Conservation (phyloP, 1,284 basidiomycete species). For the Cystobasidiaceae sp. region DNA sequence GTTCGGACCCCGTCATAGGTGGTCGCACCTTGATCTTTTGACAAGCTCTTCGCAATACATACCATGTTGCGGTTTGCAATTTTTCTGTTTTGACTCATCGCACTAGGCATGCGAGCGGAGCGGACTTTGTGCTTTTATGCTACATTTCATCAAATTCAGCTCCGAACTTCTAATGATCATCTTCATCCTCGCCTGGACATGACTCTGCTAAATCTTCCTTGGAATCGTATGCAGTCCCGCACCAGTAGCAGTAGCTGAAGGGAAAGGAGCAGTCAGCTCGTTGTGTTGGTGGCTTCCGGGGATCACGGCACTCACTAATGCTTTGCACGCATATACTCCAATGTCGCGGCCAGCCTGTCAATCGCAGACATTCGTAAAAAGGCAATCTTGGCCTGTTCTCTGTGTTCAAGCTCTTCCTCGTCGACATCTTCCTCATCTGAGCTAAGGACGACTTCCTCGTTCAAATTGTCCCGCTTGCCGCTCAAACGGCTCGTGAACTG, state of each 20-base stretch:
- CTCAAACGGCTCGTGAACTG: neutral
- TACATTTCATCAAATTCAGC: too few species aligned
- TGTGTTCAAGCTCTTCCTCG: conserved; percentile 15
- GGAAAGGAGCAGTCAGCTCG: neutral
- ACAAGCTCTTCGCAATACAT: too few species aligned
- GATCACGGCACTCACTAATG: conserved; percentile 35
- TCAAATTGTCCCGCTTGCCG: conserved; percentile 16
- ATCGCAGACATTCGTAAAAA: conserved; percentile 53
- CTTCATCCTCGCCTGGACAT: conserved; percentile 71
- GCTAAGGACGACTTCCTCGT: conserved; percentile 1
- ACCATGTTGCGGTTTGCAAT: too few species aligned
- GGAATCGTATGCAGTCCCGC: conserved; percentile 66
- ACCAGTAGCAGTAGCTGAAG: conserved; percentile 79
- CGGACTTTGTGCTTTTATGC: too few species aligned
- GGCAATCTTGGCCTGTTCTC: neutral
- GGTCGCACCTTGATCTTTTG: too few species aligned
- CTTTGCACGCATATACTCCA: conserved; percentile 64
- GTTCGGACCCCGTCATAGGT: too few species aligned
- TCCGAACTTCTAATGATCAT: too few species aligned
- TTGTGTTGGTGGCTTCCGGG: too few species aligned
- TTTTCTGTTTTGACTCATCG: too few species aligned
- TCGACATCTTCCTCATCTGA: conserved; percentile 2
- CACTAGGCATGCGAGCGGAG: too few species aligned
- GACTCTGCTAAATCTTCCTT: conserved; percentile 58
- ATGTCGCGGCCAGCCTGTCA: conserved; percentile 61